A percentile compares a stretch with the other conserved stretches of the same genome.
Conservation (phyloP, 1,284 basidiomycete genomes). For the Austroboletus novae-zelandiae region DNA sequence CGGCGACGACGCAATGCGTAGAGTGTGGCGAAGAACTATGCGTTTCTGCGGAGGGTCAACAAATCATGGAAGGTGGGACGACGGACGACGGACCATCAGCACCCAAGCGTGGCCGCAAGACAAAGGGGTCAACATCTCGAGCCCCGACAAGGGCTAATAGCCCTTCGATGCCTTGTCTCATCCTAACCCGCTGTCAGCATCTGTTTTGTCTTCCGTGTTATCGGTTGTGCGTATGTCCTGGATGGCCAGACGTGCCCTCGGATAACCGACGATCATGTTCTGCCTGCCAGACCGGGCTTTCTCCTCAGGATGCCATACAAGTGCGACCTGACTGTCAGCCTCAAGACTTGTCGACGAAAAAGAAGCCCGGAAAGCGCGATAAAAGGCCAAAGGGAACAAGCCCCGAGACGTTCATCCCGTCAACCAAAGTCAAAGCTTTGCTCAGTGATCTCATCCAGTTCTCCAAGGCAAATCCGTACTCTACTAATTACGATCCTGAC, state of each 20-base stretch:
- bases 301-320: slow-evolving; percentile 71
- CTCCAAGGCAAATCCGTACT: slow-evolving; percentile 79
- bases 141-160: slow-evolving; percentile 67
- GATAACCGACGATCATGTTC: slow-evolving; percentile 66
- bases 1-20: slow-evolving; percentile 82
- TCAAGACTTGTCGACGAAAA: slow-evolving; percentile 49
- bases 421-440: slow-evolving; percentile 83
- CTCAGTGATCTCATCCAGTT: slow-evolving; percentile 73
- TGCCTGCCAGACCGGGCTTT: slow-evolving; percentile 68
- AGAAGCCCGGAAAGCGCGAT: slow-evolving; percentile 67
- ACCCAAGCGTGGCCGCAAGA: slow-evolving; percentile 62
- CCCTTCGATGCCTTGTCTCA: slow-evolving; percentile 53
- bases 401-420: slow-evolving; percentile 66
- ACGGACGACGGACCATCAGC: slow-evolving; percentile 52
- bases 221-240: slow-evolving; percentile 68
- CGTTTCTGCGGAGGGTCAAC: slow-evolving; percentile 45
- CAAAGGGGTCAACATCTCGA: slow-evolving; percentile 57
- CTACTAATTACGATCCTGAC: slow-evolving; percentile 77
- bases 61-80: slow-evolving; percentile 38
- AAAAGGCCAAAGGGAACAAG: slow-evolving; percentile 58
- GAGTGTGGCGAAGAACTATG: slow-evolving; percentile 84
- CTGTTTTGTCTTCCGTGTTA: slow-evolving; percentile 87
- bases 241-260: slow-evolving; percentile 70
- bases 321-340: slow-evolving; percentile 55
- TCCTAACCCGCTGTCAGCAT: slow-evolving; percentile 93